phyloP scores from a whole-genome alignment of 768 basidiomycete genomes.

The Austroboletus festivus region DNA sequence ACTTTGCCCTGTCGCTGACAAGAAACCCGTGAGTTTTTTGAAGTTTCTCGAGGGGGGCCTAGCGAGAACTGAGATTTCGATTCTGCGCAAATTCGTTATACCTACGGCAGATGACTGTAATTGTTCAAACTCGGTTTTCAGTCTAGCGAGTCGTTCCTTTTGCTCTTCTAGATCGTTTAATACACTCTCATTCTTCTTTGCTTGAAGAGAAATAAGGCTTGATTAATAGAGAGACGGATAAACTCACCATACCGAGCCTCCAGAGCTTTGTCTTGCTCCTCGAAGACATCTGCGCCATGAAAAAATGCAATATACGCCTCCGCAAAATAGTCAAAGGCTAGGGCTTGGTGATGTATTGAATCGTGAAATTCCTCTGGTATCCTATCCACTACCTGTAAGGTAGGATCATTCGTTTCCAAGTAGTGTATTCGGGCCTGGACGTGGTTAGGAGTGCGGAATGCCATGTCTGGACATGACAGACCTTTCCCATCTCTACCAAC shows the following conservation, averaged over 20 bases:
- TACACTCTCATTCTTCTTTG: conserved; percentile 68
- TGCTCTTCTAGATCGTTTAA: conserved; percentile 61
- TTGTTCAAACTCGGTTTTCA: conserved; percentile 52
- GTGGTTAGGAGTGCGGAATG: background rate
- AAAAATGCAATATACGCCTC: conserved; percentile 69
- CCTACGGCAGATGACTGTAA: conserved; percentile 62
- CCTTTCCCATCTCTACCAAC: conserved; percentile 85
- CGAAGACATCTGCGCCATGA: conserved; percentile 62
- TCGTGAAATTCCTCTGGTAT: conserved; percentile 78
- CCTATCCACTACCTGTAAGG: conserved; percentile 56
- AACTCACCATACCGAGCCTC: conserved; percentile 74
- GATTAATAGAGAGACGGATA: background rate
- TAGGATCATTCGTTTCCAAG: conserved; percentile 61
- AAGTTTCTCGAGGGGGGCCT: conserved; percentile 65
- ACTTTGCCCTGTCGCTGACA: conserved; percentile 73
- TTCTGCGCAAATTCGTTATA: background rate
- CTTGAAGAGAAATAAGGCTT: conserved; percentile 34
- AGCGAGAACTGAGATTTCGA: conserved; percentile 1
- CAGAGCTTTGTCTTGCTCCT: conserved; percentile 64
- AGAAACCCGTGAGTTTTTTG: conserved; percentile 61
- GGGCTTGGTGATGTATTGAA: conserved; percentile 66
- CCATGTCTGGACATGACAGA: conserved; percentile 33
- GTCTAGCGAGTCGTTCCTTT: conserved; percentile 43
- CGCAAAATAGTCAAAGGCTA: conserved; percentile 73
- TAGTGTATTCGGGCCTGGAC: conserved; percentile 42